Percentiles rank a stretch among this genome's conserved stretches.
These are phyloP conservation scores for Quercus variabilis DNA, from an alignment of 306 rosid species.

Conservation along the genomic window DNA sequence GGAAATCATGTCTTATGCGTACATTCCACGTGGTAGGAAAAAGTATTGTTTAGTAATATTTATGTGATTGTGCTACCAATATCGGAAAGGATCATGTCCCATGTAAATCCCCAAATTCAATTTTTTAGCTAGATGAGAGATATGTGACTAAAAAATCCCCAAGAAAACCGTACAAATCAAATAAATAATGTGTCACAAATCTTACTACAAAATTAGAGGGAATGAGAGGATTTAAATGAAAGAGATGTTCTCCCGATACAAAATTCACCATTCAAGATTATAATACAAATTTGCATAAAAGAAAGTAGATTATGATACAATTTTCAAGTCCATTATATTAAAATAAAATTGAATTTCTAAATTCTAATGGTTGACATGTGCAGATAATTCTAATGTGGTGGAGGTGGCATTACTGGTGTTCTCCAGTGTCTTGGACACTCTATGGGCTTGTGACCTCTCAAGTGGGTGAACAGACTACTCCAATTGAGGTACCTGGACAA, in stretches of 20 bases:
- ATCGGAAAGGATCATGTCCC: no score
- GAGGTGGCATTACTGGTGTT: conserved; percentile 57
- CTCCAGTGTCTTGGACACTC: conserved; percentile 51
- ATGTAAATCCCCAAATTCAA: no score
- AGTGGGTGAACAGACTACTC: conserved; percentile 35
- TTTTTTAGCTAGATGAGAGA: no score
- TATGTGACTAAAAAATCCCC: no score
- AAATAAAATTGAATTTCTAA: background rate
- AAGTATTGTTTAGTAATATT: background rate
- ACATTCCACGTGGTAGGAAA: background rate
- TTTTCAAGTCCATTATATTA: background rate
- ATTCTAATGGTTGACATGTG: background rate
- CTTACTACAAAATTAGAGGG: no score
- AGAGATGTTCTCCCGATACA: background rate
- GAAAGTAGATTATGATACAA: no score
- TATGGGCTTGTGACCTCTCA: conserved; percentile 52
- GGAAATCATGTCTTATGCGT: background rate
- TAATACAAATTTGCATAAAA: background rate
- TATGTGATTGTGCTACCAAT: background rate
- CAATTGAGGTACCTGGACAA: conserved; percentile 33
- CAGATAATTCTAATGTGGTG: conserved; percentile 65
- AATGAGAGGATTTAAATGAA: no score
- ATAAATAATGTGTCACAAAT: no score
- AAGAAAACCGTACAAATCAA: no score
- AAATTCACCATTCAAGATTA: background rate